Evolutionary conservation across 169 alveolate genomes (phyloP), one percentile per base, ranked within the genome.

Genomic region (Plasmodium vivax): DNA sequence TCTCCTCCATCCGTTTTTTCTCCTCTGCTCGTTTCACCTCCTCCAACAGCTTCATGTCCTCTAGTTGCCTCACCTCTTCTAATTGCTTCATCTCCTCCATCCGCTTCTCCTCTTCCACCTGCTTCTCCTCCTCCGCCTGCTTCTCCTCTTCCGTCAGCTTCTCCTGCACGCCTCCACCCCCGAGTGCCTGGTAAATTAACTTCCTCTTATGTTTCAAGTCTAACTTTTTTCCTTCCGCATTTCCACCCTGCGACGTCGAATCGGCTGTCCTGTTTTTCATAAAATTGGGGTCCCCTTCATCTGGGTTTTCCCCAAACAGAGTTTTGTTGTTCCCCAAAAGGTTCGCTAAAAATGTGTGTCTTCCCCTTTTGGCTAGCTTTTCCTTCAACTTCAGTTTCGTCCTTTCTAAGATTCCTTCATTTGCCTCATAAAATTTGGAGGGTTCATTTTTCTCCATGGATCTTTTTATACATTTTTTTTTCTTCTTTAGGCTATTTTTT

Each of bases 401-500:
- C 34, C 73, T 88, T 77, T 88, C 88, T 88, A 75, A 7, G 82
- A 88, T 32, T 54, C 56, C 51, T 38, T n/a, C 45, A 56, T 80
- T 56, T 5, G 82, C 19, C 0, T 47, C 41, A 16, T 68, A 34
- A 47, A 23, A 56, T 73, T 73, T 88, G 51, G 47, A 32, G 23
- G 82, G 34, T n/a, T 62, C 68, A 56, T 79, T 88, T 79, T 79
- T 56, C 14, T 83, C 23, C 32, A 43, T 56, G 54, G 83, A 36
- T 41, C 82, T 38, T 8, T 79, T 88, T 80, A 88, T 62, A 85
- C 45, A 27, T 47, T 14, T 34, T 36, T 58, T 83, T 68, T 83
- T 58, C 16, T 71, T 41, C 73, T 85, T 85, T 27, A 73, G 8
- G 58, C 93, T 74, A 51, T 88, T 88, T 79, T 88, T 88, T 79